These are phyloP conservation scores for Ascochyta koolunga DNA, from an alignment of 2,329 filamentous ascomycete genomes.

Conservation along the genomic window DNA sequence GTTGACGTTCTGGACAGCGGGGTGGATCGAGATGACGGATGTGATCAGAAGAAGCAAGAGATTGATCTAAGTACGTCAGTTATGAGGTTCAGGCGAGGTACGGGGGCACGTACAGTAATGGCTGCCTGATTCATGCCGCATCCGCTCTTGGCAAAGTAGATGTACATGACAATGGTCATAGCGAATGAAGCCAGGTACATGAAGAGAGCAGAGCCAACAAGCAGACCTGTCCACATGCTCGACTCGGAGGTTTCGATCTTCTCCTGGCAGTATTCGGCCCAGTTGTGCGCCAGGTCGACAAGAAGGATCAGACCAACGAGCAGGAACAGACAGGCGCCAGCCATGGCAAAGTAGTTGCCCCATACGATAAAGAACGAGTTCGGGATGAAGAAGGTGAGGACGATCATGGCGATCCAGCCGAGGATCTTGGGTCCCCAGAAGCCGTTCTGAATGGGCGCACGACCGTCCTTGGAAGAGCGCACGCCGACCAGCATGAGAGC, in stretches of 20 bases:
- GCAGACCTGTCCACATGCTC: conserved; percentile 78
- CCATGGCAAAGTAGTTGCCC: conserved; percentile 90
- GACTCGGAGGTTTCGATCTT: conserved; percentile 93
- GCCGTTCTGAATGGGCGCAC: conserved; percentile 92
- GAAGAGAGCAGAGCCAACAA: conserved; percentile 88
- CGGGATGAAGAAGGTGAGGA: conserved; percentile 93
- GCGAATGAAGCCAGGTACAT: conserved; percentile 92
- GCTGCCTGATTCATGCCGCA: conserved; percentile 97
- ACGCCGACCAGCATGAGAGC: conserved; percentile 86
- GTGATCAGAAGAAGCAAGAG: conserved; percentile 80
- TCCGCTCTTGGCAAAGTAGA: conserved; percentile 83
- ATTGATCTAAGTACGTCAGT: conserved; percentile 65
- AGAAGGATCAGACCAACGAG: conserved; percentile 89
- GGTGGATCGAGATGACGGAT: conserved; percentile 86
- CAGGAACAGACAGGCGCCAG: conserved; percentile 90
- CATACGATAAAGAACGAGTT: conserved; percentile 94
- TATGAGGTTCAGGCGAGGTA: not conserved
- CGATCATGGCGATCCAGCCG: conserved; percentile 83
- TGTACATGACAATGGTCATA: conserved; percentile 96
- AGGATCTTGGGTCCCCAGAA: conserved; percentile 98
- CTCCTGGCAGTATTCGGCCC: conserved; percentile 93
- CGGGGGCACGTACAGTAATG: conserved; percentile 67
- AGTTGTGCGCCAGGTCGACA: conserved; percentile 93
- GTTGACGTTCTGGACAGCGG: conserved; percentile 87
- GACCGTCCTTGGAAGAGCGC: conserved; percentile 81